Evolutionary conservation across 176 grass and related monocot species (phyloP).

Genomic region (Lolium multiflorum): DNA sequence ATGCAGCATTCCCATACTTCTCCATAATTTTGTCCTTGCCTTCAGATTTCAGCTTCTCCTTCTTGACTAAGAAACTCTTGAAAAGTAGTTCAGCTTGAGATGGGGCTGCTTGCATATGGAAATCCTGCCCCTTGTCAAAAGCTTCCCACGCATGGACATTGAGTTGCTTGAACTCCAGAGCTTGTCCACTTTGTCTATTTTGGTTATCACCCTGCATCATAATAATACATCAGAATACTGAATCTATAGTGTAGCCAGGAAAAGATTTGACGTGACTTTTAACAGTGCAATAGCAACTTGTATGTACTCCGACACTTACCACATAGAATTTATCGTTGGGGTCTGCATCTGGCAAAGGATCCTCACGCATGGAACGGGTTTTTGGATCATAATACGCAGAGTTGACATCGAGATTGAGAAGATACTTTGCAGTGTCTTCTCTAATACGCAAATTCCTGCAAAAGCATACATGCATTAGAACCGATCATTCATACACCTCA

Average conservation of each 20-base stretch:
- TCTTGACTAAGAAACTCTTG: conserved; percentile 81
- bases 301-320: conserved; percentile 45
- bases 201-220: conserved; percentile 89
- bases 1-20: conserved; percentile 91
- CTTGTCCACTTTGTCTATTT: conserved; percentile 93
- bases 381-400: conserved; percentile 99
- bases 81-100: conserved; percentile 94
- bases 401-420: conserved; percentile 94
- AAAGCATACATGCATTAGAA: conserved; percentile 33
- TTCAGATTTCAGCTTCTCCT: conserved; percentile 82
- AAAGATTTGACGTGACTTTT: neutral
- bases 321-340: conserved; percentile 98
- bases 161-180: conserved; percentile 89
- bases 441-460: conserved; percentile 94
- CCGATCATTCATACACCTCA: neutral
- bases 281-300: conserved; percentile 5
- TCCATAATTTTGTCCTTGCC: conserved; percentile 93
- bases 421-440: conserved; percentile 95
- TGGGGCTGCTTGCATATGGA: conserved; percentile 95
- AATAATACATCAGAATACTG: conserved; percentile 19
- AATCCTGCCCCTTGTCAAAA: conserved; percentile 96
- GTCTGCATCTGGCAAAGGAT: conserved; percentile 89
- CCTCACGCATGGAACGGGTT: conserved; percentile 95
- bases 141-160: conserved; percentile 91
- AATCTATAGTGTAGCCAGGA: neutral